Base-by-base conservation (phyloP, 306 rosid species). In the Dalbergia cochinchinensis region DNA sequence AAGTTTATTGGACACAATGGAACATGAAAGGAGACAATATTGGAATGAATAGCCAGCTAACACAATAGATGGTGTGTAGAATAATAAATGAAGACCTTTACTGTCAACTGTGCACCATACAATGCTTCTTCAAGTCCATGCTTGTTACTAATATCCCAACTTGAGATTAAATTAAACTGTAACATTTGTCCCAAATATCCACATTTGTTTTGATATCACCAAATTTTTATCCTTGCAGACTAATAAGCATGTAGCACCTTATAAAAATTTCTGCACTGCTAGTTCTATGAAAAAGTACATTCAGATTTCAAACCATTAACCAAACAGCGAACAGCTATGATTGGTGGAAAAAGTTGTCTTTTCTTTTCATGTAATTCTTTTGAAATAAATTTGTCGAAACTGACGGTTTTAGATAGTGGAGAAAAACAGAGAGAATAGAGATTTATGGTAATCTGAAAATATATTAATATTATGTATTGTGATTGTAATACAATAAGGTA, bases 301-400 rank as follows among this genome's bases (percentile, higher is more conserved):
- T 70, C 31, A 55, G 51, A 53, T 65, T 20, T 68, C 58, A 26
- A 26, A 26, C 31, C 31, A 26, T 26, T 15, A 48, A 54, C 60
- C 18, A 35, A 61, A 60, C 15, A 39, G 35, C 61, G 44, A 77
- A 54, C 80, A 78, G 58, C 50, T 69, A 48, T 67, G 69, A 20
- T 26, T 26, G 31, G 31, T 26, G 53, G 35, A 47, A 66, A 71
- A 14, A 47, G 4, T 14, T 44, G 35, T 11, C 22, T n/a, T 41
- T 71, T 78, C 14, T 64, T 74, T 65, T 53, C 61, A 65, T 62
- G 22, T 26, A 69, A 71, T 72, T 76, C 78, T 47, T 13, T 15
- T 33, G 26, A 41, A 64, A 55, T 47, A 39, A 68, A n/a, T n/a
- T n/a, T n/a, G n/a, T n/a, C n/a, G n/a, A n/a, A n/a, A n/a, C n/a